Conservation (phyloP, 345 rosid genomes). For the Dipteronia dyeriana region DNA sequence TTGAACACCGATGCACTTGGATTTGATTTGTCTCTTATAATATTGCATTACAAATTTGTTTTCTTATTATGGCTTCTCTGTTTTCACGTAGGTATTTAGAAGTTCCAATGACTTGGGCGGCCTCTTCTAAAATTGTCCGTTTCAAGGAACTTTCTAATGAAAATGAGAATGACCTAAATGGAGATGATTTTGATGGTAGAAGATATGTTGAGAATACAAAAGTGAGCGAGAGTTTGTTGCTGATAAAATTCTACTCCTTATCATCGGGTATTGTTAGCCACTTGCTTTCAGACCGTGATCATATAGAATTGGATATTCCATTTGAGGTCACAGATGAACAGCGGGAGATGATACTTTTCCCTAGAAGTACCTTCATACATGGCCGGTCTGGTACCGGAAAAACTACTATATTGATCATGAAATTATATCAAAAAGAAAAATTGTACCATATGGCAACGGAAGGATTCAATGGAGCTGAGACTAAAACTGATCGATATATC, state of each 20-base stretch:
- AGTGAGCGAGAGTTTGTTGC: constrained; percentile 48
- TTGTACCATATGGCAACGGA: constrained; percentile 25
- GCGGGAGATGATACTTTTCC: constrained; percentile 36
- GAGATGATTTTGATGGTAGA: constrained; percentile 15
- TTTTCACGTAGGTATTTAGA: constrained; percentile 42
- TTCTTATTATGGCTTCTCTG: neutral
- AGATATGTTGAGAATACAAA: constrained; percentile 41
- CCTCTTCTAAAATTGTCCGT: constrained; percentile 31
- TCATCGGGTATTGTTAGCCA: constrained; percentile 36
- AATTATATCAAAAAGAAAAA: constrained; percentile 45
- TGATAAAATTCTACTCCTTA: constrained; percentile 57
- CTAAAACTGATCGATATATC: neutral
- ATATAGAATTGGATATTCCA: constrained; percentile 45
- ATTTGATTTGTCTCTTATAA: neutral
- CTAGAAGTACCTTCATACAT: constrained; percentile 44
- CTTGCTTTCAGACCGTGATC: constrained; percentile 43
- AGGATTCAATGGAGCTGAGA: constrained; percentile 19
- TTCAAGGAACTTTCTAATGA: constrained; percentile 21
- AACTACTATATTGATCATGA: constrained; percentile 53
- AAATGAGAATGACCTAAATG: constrained; percentile 16
- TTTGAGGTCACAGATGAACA: constrained; percentile 55
- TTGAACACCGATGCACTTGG: neutral
- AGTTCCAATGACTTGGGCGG: constrained; percentile 44
- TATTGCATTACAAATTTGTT: neutral
- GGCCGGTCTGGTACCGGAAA: constrained; percentile 70